Base-by-base conservation (phyloP, 768 basidiomycete species). In the Flagelloscypha sp. region DNA sequence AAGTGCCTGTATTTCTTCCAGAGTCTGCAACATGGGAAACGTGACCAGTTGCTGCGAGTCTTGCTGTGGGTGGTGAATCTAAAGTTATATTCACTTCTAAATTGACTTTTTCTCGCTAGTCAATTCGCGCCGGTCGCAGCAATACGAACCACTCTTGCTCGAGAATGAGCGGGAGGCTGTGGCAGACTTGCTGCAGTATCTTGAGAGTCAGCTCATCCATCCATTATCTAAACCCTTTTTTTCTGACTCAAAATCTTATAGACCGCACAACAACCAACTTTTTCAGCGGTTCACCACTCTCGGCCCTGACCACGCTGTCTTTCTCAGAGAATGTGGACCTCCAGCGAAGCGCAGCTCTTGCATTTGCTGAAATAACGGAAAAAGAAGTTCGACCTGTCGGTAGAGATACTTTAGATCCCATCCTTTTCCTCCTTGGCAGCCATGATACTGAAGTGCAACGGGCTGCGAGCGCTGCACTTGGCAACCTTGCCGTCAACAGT, bases 251-350 rank as follows among this genome's bases (percentile, higher is more conserved):
- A 30, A 34, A 19, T 24, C 38, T 27, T 18, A n/a, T 56, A 94
- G 94, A 99, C 73, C 88, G 95, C 48, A 83, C 86, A 3, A 92
- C 89, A 6, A 98, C 95, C 62, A 97, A 99, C 66, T 99, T 99
- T 74, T 99, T 98, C 68, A 71, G 76, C 34, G 95, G 94, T 37
- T 78, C 81, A 12, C 94, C 95, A 13, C 79, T 99, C 40, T 72
- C 82, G 35, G 92, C 95, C 24, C 67, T 99, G 38, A 97, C 94
- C 9, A 98, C 90, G 33, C 83, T 99, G 43, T 94, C 92, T 16
- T 99, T 97, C 67, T 92, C 87, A 15, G 95, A 98, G 65, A 99
- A 99, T 63, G 94, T 99, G 47, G 95, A 98, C 65, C 72, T 99
- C 13, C 95, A 99, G 66, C 79, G 95, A 33, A 94, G 89, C 45